A percentile compares a stretch with the other conserved stretches of the same genome.
Evolutionary conservation across 805 yeast genomes (phyloP).

Genomic region (Candida namnaoensis): DNA sequence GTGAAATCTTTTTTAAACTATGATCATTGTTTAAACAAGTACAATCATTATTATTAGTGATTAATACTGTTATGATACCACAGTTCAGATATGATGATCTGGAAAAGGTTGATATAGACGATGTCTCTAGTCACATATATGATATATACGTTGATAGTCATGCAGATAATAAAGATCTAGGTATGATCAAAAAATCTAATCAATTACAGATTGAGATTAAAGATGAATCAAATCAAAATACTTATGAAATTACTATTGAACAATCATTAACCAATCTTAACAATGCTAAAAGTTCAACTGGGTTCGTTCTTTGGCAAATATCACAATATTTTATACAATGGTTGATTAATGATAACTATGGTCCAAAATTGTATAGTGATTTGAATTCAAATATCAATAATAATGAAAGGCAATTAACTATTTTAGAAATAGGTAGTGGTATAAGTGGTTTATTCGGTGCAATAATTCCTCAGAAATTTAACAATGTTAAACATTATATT

Average conservation of each 20-base stretch:
- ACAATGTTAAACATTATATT: slow-evolving; percentile 25
- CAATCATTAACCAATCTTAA: slow-evolving; percentile 25
- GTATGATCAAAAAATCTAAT: slow-evolving; percentile 14
- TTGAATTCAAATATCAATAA: too few species aligned
- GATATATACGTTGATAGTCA: slow-evolving; percentile 7
- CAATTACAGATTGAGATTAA: slow-evolving; percentile 13
- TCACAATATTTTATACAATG: slow-evolving; percentile 43
- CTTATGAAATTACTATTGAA: slow-evolving; percentile 15
- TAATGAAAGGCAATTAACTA: slow-evolving; percentile 2
- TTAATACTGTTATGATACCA: too few species aligned
- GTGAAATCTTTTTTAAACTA: neutral
- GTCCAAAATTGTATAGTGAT: too few species aligned
- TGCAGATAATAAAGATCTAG: slow-evolving; percentile 11
- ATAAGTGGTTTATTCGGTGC: slow-evolving; percentile 42
- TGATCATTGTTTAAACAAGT: neutral
- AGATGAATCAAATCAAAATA: slow-evolving; percentile 1
- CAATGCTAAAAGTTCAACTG: slow-evolving; percentile 39
- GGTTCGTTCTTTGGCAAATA: slow-evolving; percentile 55
- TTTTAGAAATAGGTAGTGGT: slow-evolving; percentile 61
- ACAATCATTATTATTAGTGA: too few species aligned
- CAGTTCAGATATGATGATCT: neutral
- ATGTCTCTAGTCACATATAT: slow-evolving; percentile 10
- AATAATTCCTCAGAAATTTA: slow-evolving; percentile 21
- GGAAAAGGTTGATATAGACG: slow-evolving; percentile 7
- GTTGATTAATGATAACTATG: slow-evolving; percentile 22